Base-by-base conservation (phyloP, 352 stramenopile genomes). In the Salisapilia sapeloensis region DNA sequence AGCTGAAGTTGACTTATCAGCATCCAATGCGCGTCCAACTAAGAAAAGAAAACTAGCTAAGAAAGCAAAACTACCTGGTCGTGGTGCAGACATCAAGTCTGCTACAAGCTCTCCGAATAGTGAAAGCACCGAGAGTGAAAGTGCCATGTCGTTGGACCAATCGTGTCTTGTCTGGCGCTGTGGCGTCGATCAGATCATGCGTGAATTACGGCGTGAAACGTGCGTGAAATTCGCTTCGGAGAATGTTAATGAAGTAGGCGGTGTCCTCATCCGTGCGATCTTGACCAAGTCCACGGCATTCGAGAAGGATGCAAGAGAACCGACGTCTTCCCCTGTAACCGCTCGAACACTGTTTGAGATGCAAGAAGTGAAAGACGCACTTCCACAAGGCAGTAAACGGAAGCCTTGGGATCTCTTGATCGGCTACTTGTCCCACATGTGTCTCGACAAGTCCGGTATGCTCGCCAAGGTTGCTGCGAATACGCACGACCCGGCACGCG, bases 361-460 rank as follows among this genome's bases (percentile, higher is more conserved):
- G 53, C 40, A 60, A 8, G 62, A 57, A 5, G 74, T 92, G 36
- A 70, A 87, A 35, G 48, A 52, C 21, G 72, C 63, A 18, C 40
- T 92, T 3, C 76, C 74, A 13, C 48, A 76, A 29, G 66, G 84
- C 33, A 62, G 59, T 13, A 83, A 79, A 33, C n/a, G n/a, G n/a
- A 75, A 89, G 38, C 75, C 70, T 33, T 92, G 72, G 72, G 65
- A 70, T 0, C 45, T 89, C 33, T 38, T 92, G 30, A 60, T 92
- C 17, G 89, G 89, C 42, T 92, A 87, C 57, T 70, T 92, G 37
- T 80, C 69, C 35, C 71, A 85, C 44, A 92, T 92, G 76, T 89
- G 72, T 36, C 71, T 71, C 24, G 71, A 92, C 54, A 84, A 85
- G 50, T 87, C 72, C 6, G 76, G 72, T 11, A 92, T 92, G 76